Evolutionary conservation across 78 protist genomes (phyloP).

Genomic region (Pelomyxa schiedti): DNA sequence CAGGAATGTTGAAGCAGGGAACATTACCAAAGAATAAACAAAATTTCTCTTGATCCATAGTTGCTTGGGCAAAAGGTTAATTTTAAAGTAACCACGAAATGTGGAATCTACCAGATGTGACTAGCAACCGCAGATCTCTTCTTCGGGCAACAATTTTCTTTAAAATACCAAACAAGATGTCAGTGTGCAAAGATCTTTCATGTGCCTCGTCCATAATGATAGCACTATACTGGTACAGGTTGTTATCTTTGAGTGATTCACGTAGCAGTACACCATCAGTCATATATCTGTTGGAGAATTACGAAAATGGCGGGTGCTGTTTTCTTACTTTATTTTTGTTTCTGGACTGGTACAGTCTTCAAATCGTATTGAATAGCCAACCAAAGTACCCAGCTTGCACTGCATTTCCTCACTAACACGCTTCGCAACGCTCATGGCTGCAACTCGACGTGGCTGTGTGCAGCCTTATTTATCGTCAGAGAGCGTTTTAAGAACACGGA

Average conservation of each 20-base stretch:
- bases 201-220: slow-evolving; percentile 98
- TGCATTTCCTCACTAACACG: slow-evolving; percentile 91
- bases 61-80: too few relatives aligned
- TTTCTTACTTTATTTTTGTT: slow-evolving; percentile 81
- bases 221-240: slow-evolving; percentile 65
- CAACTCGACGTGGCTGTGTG: slow-evolving; percentile 97
- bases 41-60: slow-evolving; percentile 95
- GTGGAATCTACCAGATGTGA: too few relatives aligned
- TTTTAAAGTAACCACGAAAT: too few relatives aligned
- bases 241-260: slow-evolving; percentile 72
- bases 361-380: slow-evolving; percentile 85
- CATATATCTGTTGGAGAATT: too few relatives aligned
- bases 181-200: slow-evolving; percentile 96
- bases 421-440: slow-evolving; percentile 93
- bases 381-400: slow-evolving; percentile 40
- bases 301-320: too few relatives aligned
- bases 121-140: slow-evolving; percentile 89
- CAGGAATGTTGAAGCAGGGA: slow-evolving; percentile 86
- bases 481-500: too few relatives aligned
- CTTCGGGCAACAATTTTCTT: slow-evolving; percentile 52
- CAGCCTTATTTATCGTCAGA: too few relatives aligned
- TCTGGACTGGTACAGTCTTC: slow-evolving; percentile 69
- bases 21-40: slow-evolving; percentile 77
- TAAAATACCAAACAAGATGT: slow-evolving; percentile 86
- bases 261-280: slow-evolving; percentile 94